Base-by-base conservation (phyloP, 306 rosid species). In the Datisca glomerata region DNA sequence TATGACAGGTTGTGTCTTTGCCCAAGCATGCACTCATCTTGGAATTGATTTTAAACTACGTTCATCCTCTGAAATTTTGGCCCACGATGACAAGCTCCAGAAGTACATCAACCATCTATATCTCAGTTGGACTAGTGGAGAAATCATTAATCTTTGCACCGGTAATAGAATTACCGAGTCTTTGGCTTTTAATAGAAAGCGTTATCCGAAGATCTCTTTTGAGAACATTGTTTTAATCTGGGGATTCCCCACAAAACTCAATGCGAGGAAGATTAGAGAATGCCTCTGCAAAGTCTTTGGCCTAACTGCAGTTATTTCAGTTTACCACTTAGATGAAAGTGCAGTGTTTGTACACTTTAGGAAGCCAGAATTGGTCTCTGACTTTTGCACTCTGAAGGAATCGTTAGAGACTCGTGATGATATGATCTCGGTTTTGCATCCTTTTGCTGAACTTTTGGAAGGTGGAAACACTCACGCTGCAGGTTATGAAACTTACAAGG, bases 1-100 rank as follows among this genome's bases (percentile, higher is more conserved):
- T 66, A 80, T 84, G 98, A 89, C 95, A 3, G 98, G 98, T 43
- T 77, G 91, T 27, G 63, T 84, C 51, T 89, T 84, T 73, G 78
- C 81, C 44, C 91, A 89, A 65, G 64, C 93, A 32, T 84, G 86
- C 66, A 51, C 64, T 36, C 73, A 80, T 66, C 54, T 77, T 41
- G 97, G 95, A 19, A 63, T 84, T 21, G 77, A 74, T 70, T 89
- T 72, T 28, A 55, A 53, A 59, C 69, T 37, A 16, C 41, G 43
- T 39, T 65, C 32, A 14, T 47, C 80, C 28, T 58, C 73, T 17
- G 75, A 74, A 41, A 61, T 57, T 53, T 65, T 83, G 60, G 77
- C 79, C 24, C 56, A 50, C 42, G 44, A 61, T 38, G 91, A 74
- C 49, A 83, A 63, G 45, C 74, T 89, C 40, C 60, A 57, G 48